Evolutionary conservation across 1,139 yeast genomes (phyloP).

Genomic region (Suhomyces kunorum): DNA sequence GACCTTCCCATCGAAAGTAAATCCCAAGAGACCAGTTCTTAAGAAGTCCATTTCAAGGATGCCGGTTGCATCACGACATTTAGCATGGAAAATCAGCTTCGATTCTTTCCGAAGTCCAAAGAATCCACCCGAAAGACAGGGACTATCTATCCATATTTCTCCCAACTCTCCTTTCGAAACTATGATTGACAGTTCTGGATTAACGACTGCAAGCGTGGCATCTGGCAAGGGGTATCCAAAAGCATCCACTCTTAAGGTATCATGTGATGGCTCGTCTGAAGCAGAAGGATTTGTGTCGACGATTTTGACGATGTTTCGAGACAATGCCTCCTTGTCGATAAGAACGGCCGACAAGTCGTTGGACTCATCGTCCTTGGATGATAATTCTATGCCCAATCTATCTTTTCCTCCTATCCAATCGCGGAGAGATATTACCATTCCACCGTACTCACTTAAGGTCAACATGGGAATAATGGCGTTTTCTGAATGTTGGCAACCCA

Average conservation of each 20-base stretch:
- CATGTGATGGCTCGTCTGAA: slow-evolving; percentile 51
- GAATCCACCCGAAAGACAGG: slow-evolving; percentile 84
- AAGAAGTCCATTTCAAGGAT: slow-evolving; percentile 73
- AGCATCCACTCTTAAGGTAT: slow-evolving; percentile 73
- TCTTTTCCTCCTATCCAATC: slow-evolving; percentile 85
- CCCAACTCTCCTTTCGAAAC: slow-evolving; percentile 83
- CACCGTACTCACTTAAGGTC: slow-evolving; percentile 91
- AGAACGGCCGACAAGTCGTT: slow-evolving; percentile 67
- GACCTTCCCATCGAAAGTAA: slow-evolving; percentile 81
- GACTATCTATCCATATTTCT: slow-evolving; percentile 95
- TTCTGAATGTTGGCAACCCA: slow-evolving; percentile 79
- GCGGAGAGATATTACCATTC: slow-evolving; percentile 87
- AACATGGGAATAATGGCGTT: slow-evolving; percentile 87
- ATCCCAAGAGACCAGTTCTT: slow-evolving; percentile 89
- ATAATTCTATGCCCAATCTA: slow-evolving; percentile 48
- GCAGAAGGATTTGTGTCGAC: slow-evolving; percentile 63
- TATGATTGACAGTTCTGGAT: slow-evolving; percentile 79
- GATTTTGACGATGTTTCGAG: slow-evolving; percentile 74
- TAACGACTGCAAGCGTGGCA: slow-evolving; percentile 88
- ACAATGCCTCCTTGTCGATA: slow-evolving; percentile 77
- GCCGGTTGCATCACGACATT: slow-evolving; percentile 71
- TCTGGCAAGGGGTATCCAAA: slow-evolving; percentile 95
- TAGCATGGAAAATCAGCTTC: slow-evolving; percentile 77
- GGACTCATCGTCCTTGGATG: slow-evolving; percentile 38
- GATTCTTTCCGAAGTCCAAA: slow-evolving; percentile 74